A percentile compares a stretch with the other conserved stretches of the same genome.
These are phyloP conservation scores for Podaxis rugospora DNA, from an alignment of 768 basidiomycete species.

Conservation along the genomic window DNA sequence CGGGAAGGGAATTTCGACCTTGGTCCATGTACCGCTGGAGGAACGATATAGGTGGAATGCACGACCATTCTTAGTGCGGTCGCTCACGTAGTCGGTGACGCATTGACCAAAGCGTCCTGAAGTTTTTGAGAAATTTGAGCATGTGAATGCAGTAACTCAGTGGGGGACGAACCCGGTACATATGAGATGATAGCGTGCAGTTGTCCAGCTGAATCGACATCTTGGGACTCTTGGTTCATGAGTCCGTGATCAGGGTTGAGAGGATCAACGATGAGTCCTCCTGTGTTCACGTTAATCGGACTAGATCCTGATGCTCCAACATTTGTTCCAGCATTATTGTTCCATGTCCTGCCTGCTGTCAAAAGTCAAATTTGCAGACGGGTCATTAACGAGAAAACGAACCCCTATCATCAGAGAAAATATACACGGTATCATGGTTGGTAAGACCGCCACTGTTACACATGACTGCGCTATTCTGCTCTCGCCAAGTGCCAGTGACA, in stretches of 20 bases:
- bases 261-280: conserved; percentile 38
- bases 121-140: neutral
- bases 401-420: conserved; percentile 45
- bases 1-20: conserved; percentile 42
- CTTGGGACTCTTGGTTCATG: conserved; percentile 51
- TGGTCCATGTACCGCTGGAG: conserved; percentile 36
- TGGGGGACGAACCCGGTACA: conserved; percentile 31
- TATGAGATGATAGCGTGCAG: conserved; percentile 46
- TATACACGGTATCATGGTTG: conserved; percentile 44
- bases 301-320: conserved; percentile 37
- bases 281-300: conserved; percentile 38
- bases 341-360: conserved; percentile 37
- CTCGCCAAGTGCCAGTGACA: conserved; percentile 45
- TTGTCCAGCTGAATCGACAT: conserved; percentile 38
- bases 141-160: neutral
- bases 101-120: conserved; percentile 45
- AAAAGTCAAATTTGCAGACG: neutral
- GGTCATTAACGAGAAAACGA: neutral
- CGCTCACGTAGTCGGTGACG: conserved; percentile 35
- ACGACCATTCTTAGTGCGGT: conserved; percentile 30
- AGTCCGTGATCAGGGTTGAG: conserved; percentile 43
- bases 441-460: conserved; percentile 40
- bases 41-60: conserved; percentile 41
- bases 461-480: conserved; percentile 36
- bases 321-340: conserved; percentile 33